phyloP scores from a whole-genome alignment of 257 asterid species.

The Galeopsis tetrahit region DNA sequence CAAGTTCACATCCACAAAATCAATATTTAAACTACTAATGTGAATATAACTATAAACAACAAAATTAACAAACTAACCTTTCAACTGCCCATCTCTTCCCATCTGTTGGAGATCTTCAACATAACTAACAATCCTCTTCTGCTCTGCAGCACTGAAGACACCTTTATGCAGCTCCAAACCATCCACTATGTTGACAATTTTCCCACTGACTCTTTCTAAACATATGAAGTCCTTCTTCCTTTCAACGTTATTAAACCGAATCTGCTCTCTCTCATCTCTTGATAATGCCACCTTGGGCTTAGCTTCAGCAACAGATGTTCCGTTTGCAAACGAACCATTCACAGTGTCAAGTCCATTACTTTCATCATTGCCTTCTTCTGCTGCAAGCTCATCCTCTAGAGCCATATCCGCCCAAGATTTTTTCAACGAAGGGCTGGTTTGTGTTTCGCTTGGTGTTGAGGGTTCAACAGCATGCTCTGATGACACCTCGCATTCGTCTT shows the following conservation, averaged over 20 bases:
- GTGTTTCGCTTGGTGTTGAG: constrained; percentile 41
- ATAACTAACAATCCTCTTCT: constrained; percentile 61
- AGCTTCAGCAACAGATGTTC: constrained; percentile 38
- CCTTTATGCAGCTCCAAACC: constrained; percentile 79
- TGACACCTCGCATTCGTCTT: constrained; percentile 56
- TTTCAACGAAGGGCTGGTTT: constrained; percentile 43
- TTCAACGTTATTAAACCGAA: constrained; percentile 51
- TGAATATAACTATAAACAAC: constrained; percentile 21
- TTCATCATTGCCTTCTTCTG: constrained; percentile 47
- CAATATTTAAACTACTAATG: not conserved
- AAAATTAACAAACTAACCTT: constrained; percentile 45
- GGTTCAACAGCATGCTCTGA: constrained; percentile 42
- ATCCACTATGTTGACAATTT: constrained; percentile 50
- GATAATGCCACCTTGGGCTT: constrained; percentile 54
- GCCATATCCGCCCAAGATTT: constrained; percentile 99
- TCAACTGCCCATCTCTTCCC: constrained; percentile 66
- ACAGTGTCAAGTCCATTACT: constrained; percentile 23
- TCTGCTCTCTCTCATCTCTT: constrained; percentile 63
- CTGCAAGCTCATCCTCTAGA: constrained; percentile 77
- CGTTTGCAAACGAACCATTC: constrained; percentile 39
- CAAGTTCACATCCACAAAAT: not conserved
- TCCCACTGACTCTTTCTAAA: constrained; percentile 60
- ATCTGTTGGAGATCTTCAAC: constrained; percentile 56
- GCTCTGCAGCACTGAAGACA: constrained; percentile 77
- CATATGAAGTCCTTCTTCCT: constrained; percentile 62